A percentile compares a stretch with the other conserved stretches of the same genome.
phyloP scores from a whole-genome alignment of 164 flowering plant genomes.

The Platanus orientalis region DNA sequence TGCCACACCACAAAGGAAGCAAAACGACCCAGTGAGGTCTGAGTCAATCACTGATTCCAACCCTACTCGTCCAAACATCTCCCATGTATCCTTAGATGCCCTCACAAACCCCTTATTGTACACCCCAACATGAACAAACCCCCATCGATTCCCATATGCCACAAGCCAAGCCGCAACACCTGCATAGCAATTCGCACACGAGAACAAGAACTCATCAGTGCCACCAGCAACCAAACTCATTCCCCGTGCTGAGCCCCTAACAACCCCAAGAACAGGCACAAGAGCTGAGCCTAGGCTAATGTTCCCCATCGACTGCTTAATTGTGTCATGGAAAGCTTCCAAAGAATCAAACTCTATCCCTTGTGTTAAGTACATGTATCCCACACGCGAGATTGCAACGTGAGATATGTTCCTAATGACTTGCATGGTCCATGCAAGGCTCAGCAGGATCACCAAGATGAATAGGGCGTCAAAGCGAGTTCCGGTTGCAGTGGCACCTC shows the following conservation, averaged over 20 bases:
- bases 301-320: conserved; percentile 27
- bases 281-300: conserved; percentile 45
- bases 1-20: conserved; percentile 54
- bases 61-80: conserved; percentile 35
- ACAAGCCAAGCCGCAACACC: conserved; percentile 38
- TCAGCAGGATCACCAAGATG: conserved; percentile 34
- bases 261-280: conserved; percentile 33
- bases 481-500: conserved; percentile 32
- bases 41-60: conserved; percentile 42
- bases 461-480: conserved; percentile 21
- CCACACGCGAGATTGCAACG: conserved; percentile 36
- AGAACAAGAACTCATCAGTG: conserved; percentile 68
- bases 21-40: conserved; percentile 64
- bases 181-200: conserved; percentile 51
- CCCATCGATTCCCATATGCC: conserved; percentile 60
- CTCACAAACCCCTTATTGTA: conserved; percentile 45
- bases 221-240: conserved; percentile 40
- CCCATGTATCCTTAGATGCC: conserved; percentile 63
- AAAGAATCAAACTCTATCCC: conserved; percentile 19
- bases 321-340: conserved; percentile 21
- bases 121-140: conserved; percentile 59
- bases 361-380: conserved; percentile 25
- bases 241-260: conserved; percentile 43
- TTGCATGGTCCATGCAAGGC: conserved; percentile 53
- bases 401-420: conserved; percentile 36